Base-by-base conservation (phyloP, 2,329 filamentous ascomycete species). In the Penicillium sp. region DNA sequence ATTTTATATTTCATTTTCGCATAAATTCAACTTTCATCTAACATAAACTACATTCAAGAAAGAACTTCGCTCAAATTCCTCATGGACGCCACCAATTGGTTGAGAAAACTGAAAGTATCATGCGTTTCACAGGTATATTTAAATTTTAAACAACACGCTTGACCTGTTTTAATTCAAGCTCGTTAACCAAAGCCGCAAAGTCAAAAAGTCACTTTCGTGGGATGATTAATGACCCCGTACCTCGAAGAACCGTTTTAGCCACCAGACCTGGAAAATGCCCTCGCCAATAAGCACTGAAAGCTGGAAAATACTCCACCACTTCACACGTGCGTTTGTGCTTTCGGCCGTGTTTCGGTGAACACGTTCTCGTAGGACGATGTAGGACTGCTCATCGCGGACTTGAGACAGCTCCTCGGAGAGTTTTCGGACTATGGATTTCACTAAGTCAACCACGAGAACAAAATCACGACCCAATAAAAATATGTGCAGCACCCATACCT, bases 231-330 rank as follows among this genome's bases (percentile, higher is more conserved):
- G 47, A 49, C 48, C 57, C 56, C 57, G 59, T 71, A 87, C 85
- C 86, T 97, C 92, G 71, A 97, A 97, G 83, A 99, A 99, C 71
- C 94, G 85, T 79, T 96, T 94, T 73, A 99, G 77, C 92, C 94
- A 99, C 93, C 94, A 99, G 63, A 99, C 93, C 80, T 99, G 94
- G 81, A 99, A 99, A 64, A 97, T 80, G 60, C 91, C 94, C 80
- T 97, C 91, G 67, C 89, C 91, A 63, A 95, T 81, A 61, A 99
- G 83, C 51, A 97, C 86, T 56, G 85, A 83, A 63, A 99, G 85
- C 77, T 99, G 92, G 76, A 97, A 97, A 66, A 97, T 83, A 75
- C 94, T 97, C 94, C 94, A 99, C 94, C 94, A 99, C 81, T 99
- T 99, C 73, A 99, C 94, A 64, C 94, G 84, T 65, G 86, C 84